A percentile compares a stretch with the other conserved stretches of the same genome.
These are phyloP conservation scores for Pseudogymnoascus pannorum DNA, from an alignment of 2,329 filamentous ascomycete species.

Conservation along the genomic window DNA sequence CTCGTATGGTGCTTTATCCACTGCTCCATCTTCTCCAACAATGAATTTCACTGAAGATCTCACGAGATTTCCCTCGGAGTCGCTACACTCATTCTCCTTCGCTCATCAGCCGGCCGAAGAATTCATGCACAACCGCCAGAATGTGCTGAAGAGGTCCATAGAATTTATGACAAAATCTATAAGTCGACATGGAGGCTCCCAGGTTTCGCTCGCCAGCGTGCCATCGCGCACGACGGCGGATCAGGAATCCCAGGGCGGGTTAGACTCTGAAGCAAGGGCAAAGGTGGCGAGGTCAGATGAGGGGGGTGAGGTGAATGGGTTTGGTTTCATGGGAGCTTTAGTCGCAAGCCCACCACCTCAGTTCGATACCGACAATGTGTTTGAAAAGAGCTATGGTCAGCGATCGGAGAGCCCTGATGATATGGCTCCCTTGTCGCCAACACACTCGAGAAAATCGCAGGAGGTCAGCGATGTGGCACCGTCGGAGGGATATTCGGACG, in stretches of 20 bases:
- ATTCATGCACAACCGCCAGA: slow-evolving; percentile 82
- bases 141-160: slow-evolving; percentile 84
- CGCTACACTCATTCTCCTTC: slow-evolving; percentile 96
- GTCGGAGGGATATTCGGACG: slow-evolving; percentile 7
- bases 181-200: slow-evolving; percentile 70
- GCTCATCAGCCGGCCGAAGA: slow-evolving; percentile 84
- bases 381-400: slow-evolving; percentile 71
- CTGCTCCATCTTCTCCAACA: slow-evolving; percentile 63
- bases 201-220: slow-evolving; percentile 70
- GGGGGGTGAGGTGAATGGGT: slow-evolving; percentile 40
- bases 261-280: slow-evolving; percentile 77
- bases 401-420: slow-evolving; percentile 44
- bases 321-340: slow-evolving; percentile 49
- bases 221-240: slow-evolving; percentile 79
- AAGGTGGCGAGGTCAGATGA: slow-evolving; percentile 68
- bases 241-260: slow-evolving; percentile 79
- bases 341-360: slow-evolving; percentile 72
- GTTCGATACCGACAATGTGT: slow-evolving; percentile 64
- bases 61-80: slow-evolving; percentile 87
- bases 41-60: slow-evolving; percentile 77
- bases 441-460: slow-evolving; percentile 16
- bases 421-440: slow-evolving; percentile 22
- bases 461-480: not conserved
- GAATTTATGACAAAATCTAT: slow-evolving; percentile 72
- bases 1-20: slow-evolving; percentile 24